A percentile compares a stretch with the other conserved stretches of the same genome.
Conservation (phyloP, 768 basidiomycete species). For the Russula abietina region DNA sequence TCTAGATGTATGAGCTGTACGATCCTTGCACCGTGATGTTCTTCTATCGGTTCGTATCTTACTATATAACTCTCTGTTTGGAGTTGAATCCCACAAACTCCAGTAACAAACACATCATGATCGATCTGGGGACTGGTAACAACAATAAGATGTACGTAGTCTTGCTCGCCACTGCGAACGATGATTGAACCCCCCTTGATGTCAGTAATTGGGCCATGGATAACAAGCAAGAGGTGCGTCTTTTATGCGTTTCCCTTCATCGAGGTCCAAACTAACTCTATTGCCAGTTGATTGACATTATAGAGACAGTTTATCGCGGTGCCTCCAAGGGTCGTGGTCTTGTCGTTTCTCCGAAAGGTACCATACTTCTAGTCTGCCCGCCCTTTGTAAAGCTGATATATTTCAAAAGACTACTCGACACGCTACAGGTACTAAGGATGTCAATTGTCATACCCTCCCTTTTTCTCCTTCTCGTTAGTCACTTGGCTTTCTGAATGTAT, state of each 20-base stretch:
- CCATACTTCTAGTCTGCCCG: not conserved
- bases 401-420: constrained; percentile 67
- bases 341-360: constrained; percentile 94
- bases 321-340: constrained; percentile 97
- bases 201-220: constrained; percentile 97
- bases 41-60: constrained; percentile 72
- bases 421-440: constrained; percentile 60
- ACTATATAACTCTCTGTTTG: not conserved
- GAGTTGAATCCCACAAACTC: constrained; percentile 17
- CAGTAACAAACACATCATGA: constrained; percentile 99
- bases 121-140: constrained; percentile 98
- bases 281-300: constrained; percentile 85
- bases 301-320: constrained; percentile 97
- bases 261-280: not conserved
- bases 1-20: constrained; percentile 97
- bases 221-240: constrained; percentile 89
- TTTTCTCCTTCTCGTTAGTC: not conserved
- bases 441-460: not conserved
- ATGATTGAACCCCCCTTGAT: not conserved
- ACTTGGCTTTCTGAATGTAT: not conserved
- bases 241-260: not conserved
- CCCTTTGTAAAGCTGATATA: not conserved
- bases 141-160: constrained; percentile 93
- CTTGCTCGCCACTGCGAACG: not conserved
- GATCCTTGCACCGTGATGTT: constrained; percentile 98